Percentiles rank a stretch among this genome's conserved stretches.
Conservation (phyloP, 495 filamentous ascomycete species). For the Neurospora sp. region DNA sequence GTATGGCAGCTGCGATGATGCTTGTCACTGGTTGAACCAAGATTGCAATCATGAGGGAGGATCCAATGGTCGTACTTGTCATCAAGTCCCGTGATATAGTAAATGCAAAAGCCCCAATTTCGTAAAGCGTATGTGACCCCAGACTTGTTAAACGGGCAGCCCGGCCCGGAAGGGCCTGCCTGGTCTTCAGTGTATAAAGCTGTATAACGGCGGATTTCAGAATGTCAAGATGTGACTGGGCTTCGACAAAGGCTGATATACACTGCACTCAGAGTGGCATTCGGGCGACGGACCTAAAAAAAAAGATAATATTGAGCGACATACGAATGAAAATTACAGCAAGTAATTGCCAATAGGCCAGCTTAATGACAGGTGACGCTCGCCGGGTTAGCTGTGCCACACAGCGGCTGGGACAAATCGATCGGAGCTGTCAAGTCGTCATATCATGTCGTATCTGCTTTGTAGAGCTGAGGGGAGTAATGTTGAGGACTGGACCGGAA, state of each 20-base stretch:
- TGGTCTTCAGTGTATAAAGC: neutral
- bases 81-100: neutral
- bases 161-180: neutral
- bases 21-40: neutral
- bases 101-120: neutral
- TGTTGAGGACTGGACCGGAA: neutral
- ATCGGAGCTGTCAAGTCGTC: neutral
- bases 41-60: neutral
- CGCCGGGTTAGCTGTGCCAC: neutral
- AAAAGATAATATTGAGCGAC: neutral
- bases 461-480: neutral
- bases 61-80: neutral
- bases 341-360: neutral
- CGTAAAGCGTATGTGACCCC: neutral
- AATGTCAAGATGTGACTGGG: neutral
- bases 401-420: neutral
- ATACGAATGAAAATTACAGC: neutral
- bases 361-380: neutral
- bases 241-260: neutral
- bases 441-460: neutral
- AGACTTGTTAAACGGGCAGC: neutral
- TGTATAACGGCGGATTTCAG: neutral
- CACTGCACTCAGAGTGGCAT: neutral
- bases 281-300: neutral
- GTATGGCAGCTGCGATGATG: neutral